These are phyloP conservation scores for Alternaria viburni DNA, from an alignment of 2,329 filamentous ascomycete genomes.

Conservation along the genomic window DNA sequence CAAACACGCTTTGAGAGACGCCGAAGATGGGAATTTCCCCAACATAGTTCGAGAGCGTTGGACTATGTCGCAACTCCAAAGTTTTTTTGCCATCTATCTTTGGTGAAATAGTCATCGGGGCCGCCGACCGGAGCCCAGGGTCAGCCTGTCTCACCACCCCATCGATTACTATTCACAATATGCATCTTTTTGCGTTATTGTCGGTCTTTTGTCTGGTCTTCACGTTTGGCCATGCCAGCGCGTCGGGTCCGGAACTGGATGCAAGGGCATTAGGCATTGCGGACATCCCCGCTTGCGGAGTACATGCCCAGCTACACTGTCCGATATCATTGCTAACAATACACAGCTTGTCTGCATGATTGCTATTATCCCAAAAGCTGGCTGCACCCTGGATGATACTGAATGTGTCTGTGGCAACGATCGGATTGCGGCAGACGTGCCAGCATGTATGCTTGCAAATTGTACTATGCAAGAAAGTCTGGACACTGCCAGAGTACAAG, in stretches of 20 bases:
- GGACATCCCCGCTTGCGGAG: conserved; percentile 28
- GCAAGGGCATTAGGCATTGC: conserved; percentile 14
- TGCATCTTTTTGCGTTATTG: not conserved
- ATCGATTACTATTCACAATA: not conserved
- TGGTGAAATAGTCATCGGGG: not conserved
- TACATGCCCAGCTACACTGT: conserved; percentile 2
- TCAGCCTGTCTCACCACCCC: not conserved
- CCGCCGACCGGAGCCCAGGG: not conserved
- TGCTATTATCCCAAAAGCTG: conserved; percentile 12
- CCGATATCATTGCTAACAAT: not conserved
- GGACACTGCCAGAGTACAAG: conserved; percentile 29
- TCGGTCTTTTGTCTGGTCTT: conserved; percentile 1
- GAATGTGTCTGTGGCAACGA: conserved; percentile 22
- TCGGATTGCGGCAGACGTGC: conserved; percentile 4
- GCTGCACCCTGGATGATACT: conserved; percentile 23
- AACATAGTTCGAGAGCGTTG: not conserved
- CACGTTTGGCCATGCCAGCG: not conserved
- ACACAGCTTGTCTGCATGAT: conserved; percentile 26
- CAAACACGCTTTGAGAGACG: not conserved
- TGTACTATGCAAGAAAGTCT: conserved; percentile 29
- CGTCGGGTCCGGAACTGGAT: not conserved
- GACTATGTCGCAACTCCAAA: not conserved
- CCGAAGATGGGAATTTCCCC: not conserved
- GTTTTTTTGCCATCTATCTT: not conserved
- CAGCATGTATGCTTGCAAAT: conserved; percentile 27